These are phyloP conservation scores for Podospora australis DNA, from an alignment of 495 filamentous ascomycete genomes.

Conservation along the genomic window DNA sequence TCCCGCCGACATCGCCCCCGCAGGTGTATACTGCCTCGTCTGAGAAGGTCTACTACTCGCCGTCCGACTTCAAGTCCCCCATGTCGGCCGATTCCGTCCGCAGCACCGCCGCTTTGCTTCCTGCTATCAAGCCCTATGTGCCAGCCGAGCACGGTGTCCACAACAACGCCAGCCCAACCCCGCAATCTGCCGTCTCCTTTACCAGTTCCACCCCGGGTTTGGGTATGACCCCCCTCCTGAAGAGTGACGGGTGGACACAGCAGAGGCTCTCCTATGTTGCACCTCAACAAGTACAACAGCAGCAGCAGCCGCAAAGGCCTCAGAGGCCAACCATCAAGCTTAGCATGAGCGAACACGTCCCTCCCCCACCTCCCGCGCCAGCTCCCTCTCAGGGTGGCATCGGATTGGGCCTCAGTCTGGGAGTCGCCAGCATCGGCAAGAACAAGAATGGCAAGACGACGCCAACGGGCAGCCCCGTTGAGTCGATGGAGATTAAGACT, in stretches of 20 bases:
- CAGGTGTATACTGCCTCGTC: slow-evolving; percentile 29
- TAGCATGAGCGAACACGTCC: background rate
- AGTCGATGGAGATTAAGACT: slow-evolving; percentile 23
- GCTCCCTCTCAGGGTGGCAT: slow-evolving; percentile 5
- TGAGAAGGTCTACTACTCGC: slow-evolving; percentile 17
- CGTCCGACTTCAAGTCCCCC: slow-evolving; percentile 25
- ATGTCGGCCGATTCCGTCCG: slow-evolving; percentile 26
- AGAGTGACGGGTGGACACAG: slow-evolving; percentile 20
- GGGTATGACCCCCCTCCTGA: slow-evolving; percentile 30
- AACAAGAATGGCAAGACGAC: slow-evolving; percentile 10
- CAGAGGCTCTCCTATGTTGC: background rate
- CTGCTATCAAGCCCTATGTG: slow-evolving; percentile 30
- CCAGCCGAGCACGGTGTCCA: slow-evolving; percentile 35
- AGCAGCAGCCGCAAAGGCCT: slow-evolving; percentile 1
- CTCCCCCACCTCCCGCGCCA: slow-evolving; percentile 9
- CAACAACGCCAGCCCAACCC: slow-evolving; percentile 7
- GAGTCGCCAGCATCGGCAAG: background rate
- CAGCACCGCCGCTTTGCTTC: slow-evolving; percentile 31
- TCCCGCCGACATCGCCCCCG: slow-evolving; percentile 11
- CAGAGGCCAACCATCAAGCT: slow-evolving; percentile 9
- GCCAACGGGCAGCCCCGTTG: slow-evolving; percentile 20
- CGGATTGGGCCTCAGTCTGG: background rate
- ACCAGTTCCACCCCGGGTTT: slow-evolving; percentile 29
- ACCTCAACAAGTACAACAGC: slow-evolving; percentile 14
- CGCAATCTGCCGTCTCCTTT: slow-evolving; percentile 15